Base-by-base conservation (phyloP, 208 protist genomes). In the Lotmaria passim region DNA sequence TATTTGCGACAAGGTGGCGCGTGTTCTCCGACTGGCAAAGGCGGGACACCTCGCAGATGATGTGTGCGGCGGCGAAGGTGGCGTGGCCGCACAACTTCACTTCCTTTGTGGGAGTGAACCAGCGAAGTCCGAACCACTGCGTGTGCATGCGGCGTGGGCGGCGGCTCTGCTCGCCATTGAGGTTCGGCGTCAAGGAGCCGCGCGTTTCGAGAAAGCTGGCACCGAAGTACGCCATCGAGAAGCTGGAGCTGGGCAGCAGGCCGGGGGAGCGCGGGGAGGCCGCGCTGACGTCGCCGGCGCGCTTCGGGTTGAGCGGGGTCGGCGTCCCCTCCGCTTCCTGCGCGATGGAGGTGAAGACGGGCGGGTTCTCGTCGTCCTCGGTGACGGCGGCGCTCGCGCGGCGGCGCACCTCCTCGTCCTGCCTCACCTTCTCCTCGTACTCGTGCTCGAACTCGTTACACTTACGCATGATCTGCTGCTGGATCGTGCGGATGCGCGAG, bases 101-200 rank as follows among this genome's bases (percentile, higher is more conserved):
- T 79, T 95, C 90, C 47, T 61, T 63, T 33, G 70, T 57, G 0
- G 86, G 87, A 7, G 85, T 92, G 62, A 95, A 90, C 90, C 87
- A 93, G 47, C 90, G 84, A 4, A 95, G 76, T 43, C 85, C 85
- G 63, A 88, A 91, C 80, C 81, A 91, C 82, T 91, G 79, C 39
- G 79, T 73, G 70, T 89, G 75, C 73, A 82, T 62, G 56, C 82
- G 82, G 65, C 82, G 82, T 43, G 78, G 68, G 23, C 72, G 70
- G 60, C 75, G 71, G 74, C 28, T 60, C 61, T 34, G 10, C 61
- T 75, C 73, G 3, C 66, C 39, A 41, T 48, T 44, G 31, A 53
- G 50, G 62, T 53, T 66, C 23, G 56, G 47, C 24, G 75, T 75
- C 19, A 71, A 69, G 11, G 70, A 70, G 38, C 62, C 52, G 63